These are phyloP conservation scores for Echites panduratus DNA, from an alignment of 257 asterid species.

Conservation along the genomic window DNA sequence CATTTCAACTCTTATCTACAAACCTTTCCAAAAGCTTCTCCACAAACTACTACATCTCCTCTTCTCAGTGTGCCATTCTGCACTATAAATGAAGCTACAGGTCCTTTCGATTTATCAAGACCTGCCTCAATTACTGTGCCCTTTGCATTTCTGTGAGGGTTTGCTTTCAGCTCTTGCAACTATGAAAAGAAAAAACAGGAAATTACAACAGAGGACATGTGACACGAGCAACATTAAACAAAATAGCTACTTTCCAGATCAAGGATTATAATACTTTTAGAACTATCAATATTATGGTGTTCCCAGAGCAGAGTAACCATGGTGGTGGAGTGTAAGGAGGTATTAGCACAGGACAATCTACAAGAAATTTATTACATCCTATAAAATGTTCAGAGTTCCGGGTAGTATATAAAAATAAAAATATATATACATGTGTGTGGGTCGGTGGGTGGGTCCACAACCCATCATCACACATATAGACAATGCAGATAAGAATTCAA, in stretches of 20 bases:
- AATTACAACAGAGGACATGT: not conserved
- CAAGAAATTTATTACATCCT: not conserved
- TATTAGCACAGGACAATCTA: not conserved
- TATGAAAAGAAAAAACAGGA: slow-evolving; percentile 14
- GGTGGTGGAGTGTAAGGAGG: not conserved
- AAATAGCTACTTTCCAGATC: slow-evolving; percentile 6
- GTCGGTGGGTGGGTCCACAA: not conserved
- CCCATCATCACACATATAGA: not conserved
- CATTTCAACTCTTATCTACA: slow-evolving; percentile 27
- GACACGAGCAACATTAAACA: slow-evolving; percentile 3
- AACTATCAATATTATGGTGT: not conserved
- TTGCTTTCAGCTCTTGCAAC: slow-evolving; percentile 99
- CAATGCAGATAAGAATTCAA: not conserved
- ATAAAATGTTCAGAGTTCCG: not conserved
- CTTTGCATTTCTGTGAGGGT: slow-evolving; percentile 85
- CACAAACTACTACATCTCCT: slow-evolving; percentile 86
- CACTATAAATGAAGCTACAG: slow-evolving; percentile 89
- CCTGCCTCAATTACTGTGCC: slow-evolving; percentile 98
- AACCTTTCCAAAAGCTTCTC: slow-evolving; percentile 99
- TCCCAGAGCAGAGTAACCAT: not conserved
- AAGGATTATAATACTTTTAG: not conserved
- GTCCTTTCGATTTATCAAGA: slow-evolving; percentile 91
- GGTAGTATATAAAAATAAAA: no score
- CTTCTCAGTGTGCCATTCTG: slow-evolving; percentile 89
- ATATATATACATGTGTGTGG: not conserved